Evolutionary conservation across 1,284 basidiomycete species (phyloP).

Genomic region (Abortiporus biennis): DNA sequence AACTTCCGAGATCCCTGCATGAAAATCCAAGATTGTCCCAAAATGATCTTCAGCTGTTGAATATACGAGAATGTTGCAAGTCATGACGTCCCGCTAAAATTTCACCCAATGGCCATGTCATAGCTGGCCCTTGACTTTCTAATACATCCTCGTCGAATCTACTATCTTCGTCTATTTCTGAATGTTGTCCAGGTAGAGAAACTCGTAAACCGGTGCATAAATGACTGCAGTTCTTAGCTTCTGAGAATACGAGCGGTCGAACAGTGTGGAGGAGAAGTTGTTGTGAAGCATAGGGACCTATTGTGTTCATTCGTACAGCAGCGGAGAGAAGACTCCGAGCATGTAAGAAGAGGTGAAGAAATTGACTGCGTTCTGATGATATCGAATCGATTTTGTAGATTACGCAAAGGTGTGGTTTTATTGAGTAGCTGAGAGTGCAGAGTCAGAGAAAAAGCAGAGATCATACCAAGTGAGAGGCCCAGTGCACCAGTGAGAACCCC

Average conservation of each 20-base stretch:
- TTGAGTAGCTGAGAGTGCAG: neutral
- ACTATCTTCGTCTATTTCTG: slow-evolving; percentile 15
- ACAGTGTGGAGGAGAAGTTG: slow-evolving; percentile 78
- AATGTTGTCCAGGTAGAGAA: slow-evolving; percentile 10
- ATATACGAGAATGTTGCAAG: slow-evolving; percentile 91
- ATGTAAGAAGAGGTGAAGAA: slow-evolving; percentile 91
- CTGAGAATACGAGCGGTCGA: slow-evolving; percentile 54
- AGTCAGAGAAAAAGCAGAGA: slow-evolving; percentile 6
- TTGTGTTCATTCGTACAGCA: slow-evolving; percentile 83
- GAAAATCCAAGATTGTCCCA: neutral
- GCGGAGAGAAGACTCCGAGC: slow-evolving; percentile 87
- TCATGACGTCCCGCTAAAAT: slow-evolving; percentile 89
- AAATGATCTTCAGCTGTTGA: slow-evolving; percentile 65
- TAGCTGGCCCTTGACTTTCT: slow-evolving; percentile 57
- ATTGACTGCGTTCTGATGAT: slow-evolving; percentile 70
- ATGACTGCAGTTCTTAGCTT: slow-evolving; percentile 37
- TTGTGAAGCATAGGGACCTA: slow-evolving; percentile 93
- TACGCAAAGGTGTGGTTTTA: neutral
- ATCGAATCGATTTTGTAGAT: neutral
- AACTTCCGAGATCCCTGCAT: neutral
- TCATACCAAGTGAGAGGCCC: slow-evolving; percentile 66
- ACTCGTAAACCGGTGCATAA: slow-evolving; percentile 36
- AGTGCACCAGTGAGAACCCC: slow-evolving; percentile 79
- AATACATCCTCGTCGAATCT: slow-evolving; percentile 9
- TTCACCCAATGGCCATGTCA: slow-evolving; percentile 96